Conservation (phyloP, 495 filamentous ascomycete species). For the Annulohypoxylon stygium region DNA sequence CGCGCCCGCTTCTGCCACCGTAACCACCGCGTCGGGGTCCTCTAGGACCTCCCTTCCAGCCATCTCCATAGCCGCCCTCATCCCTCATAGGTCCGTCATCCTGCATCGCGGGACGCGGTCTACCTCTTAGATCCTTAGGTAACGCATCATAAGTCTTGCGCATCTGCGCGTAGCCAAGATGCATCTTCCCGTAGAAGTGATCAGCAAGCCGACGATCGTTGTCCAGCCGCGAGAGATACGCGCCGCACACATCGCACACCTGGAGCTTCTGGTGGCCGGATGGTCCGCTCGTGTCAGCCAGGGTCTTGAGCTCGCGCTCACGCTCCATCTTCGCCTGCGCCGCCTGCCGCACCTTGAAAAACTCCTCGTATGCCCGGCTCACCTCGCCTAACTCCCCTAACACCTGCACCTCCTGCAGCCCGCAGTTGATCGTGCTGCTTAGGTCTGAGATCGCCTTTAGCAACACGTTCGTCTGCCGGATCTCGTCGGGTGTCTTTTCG, state of each 20-base stretch:
- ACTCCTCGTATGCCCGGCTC: constrained; percentile 83
- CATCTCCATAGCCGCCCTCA: constrained; percentile 67
- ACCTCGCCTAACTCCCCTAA: constrained; percentile 87
- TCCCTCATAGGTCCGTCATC: constrained; percentile 66
- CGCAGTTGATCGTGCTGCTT: constrained; percentile 80
- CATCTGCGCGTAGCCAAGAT: constrained; percentile 98
- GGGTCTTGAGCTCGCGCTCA: constrained; percentile 90
- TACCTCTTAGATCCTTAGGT: constrained; percentile 82
- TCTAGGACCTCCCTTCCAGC: constrained; percentile 62
- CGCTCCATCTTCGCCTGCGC: constrained; percentile 85
- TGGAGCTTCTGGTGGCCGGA: constrained; percentile 97
- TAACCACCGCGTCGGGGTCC: constrained; percentile 61
- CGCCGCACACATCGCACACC: constrained; percentile 97
- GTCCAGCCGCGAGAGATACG: constrained; percentile 90
- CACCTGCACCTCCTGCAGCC: constrained; percentile 85
- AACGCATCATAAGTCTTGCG: constrained; percentile 88
- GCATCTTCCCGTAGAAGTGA: constrained; percentile 99
- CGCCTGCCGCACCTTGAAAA: constrained; percentile 82
- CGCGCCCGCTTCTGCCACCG: constrained; percentile 56
- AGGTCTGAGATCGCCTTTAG: constrained; percentile 91
- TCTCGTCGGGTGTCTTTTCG: constrained; percentile 98
- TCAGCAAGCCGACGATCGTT: constrained; percentile 95
- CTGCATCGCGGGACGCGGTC: constrained; percentile 68
- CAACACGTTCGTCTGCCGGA: constrained; percentile 92
- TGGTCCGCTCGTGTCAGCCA: constrained; percentile 90